Evolutionary conservation across 352 stramenopile species (phyloP).

Genomic region (Lagenidium sp.): DNA sequence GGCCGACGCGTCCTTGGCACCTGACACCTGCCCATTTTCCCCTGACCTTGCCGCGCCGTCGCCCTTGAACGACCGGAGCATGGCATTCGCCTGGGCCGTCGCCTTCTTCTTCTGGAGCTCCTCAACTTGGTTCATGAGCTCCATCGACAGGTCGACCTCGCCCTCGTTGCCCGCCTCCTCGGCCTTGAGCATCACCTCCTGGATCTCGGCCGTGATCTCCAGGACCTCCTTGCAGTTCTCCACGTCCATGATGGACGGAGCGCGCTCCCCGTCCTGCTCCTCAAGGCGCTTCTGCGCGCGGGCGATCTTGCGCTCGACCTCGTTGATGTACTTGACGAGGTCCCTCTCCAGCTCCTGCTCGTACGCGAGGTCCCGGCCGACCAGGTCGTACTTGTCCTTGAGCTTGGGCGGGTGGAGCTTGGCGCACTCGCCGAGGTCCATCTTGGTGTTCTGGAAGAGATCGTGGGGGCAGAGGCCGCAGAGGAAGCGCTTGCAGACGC

Average conservation of each 20-base stretch:
- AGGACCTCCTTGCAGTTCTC: conserved; percentile 58
- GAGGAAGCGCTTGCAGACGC: conserved; percentile 77
- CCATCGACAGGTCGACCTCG: conserved; percentile 42
- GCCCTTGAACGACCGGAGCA: conserved; percentile 29
- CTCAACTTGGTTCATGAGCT: conserved; percentile 56
- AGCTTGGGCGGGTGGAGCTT: conserved; percentile 66
- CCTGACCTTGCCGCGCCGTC: background rate
- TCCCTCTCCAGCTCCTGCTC: conserved; percentile 61
- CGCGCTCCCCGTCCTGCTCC: conserved; percentile 43
- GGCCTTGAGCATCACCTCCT: conserved; percentile 44
- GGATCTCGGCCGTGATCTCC: conserved; percentile 65
- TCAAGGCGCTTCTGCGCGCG: conserved; percentile 59
- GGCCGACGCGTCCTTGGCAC: background rate
- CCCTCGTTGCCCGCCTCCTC: conserved; percentile 54
- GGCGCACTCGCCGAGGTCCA: conserved; percentile 69
- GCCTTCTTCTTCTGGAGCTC: conserved; percentile 49
- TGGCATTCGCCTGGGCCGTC: conserved; percentile 26
- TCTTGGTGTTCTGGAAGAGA: conserved; percentile 87
- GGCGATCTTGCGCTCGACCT: conserved; percentile 80
- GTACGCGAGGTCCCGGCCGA: conserved; percentile 40
- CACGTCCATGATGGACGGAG: conserved; percentile 32
- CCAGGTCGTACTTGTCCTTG: conserved; percentile 42
- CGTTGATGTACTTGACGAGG: conserved; percentile 41
- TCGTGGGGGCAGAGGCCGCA: conserved; percentile 82
- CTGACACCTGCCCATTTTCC: conserved; percentile 1